phyloP scores from a whole-genome alignment of 192 early-diverging fungal species.

The Lobosporangium transversale region DNA sequence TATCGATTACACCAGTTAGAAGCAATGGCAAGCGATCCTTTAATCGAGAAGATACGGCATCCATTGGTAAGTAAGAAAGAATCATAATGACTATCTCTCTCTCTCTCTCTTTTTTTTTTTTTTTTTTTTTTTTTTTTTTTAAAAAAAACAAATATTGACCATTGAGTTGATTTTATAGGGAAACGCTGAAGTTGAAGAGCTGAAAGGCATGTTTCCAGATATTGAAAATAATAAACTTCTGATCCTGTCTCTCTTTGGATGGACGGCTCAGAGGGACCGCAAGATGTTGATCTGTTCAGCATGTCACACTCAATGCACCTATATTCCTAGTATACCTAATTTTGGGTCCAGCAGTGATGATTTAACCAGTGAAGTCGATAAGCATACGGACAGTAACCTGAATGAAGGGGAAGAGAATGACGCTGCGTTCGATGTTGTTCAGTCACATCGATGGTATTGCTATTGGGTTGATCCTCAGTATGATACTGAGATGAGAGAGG shows the following conservation, averaged over 20 bases:
- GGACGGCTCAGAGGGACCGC: conserved; percentile 1
- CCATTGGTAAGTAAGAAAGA: conserved; percentile 30
- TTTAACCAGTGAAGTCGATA: too few species aligned
- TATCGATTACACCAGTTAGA: conserved; percentile 12
- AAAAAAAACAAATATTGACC: too few species aligned
- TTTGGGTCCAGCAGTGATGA: not conserved
- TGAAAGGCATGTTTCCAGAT: not conserved
- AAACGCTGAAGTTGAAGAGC: not conserved
- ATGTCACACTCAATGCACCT: conserved; percentile 37
- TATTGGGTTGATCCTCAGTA: conserved; percentile 41
- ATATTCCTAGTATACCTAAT: conserved; percentile 7
- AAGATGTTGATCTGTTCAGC: conserved; percentile 21
- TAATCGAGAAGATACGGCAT: conserved; percentile 15
- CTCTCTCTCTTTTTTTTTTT: not conserved
- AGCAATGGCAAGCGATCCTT: conserved; percentile 2
- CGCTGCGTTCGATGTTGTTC: conserved; percentile 20
- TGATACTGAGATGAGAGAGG: conserved; percentile 7
- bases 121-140: not conserved
- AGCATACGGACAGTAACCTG: not conserved
- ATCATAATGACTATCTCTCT: not conserved
- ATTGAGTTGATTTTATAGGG: too few species aligned
- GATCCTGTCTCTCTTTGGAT: conserved; percentile 36
- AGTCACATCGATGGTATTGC: conserved; percentile 49
- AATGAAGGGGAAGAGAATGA: conserved; percentile 12
- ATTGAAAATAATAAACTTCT: not conserved